Evolutionary conservation across 352 stramenopile species (phyloP), one percentile per base, ranked within the genome.

Genomic region (Lagenidium giganteum): DNA sequence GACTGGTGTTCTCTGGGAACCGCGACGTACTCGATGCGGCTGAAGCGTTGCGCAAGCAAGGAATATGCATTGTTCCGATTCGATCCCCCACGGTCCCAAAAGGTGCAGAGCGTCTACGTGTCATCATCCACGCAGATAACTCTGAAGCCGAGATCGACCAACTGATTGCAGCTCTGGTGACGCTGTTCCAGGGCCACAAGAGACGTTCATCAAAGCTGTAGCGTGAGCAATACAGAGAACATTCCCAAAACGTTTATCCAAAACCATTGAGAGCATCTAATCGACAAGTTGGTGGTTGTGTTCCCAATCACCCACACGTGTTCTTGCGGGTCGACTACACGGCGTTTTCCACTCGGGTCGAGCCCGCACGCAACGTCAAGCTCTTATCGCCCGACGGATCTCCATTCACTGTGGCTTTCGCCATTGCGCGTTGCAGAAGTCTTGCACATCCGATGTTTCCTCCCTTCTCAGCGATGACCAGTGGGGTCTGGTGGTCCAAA

Each of bases 81-180:
- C 87, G 96, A 14, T 91, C 87, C 23, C 96, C 96, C 9, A 98
- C 95, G 2, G 96, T 99, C 1, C 72, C 93, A 14, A 89, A 86
- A 41, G 95, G 94, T 33, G 67, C 83, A 25, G 96, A 99, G 64
- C 78, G 96, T 24, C 87, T 99, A 55, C 86, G 96, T 28, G 93
- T 99, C 27, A 93, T 98, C 48, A 67, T 98, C 23, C 96, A 98
- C 74, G 68, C 87, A 8, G 72, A 98, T 69, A 98, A 99, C 66
- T 91, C 77, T 2, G 54, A 75, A 4, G 49, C 67, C 6, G 70
- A 99, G 65, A 71, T 98, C 16, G 64, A 89, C 34, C 31, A 34
- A 27, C 63, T 95, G n/a, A 64, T 85, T 29, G 32, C 32, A 17
- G 73, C 70, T 36, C 59, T 86, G 9, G 65, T 60, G 12, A 35